Base-by-base conservation (phyloP, 169 alveolate genomes). In the Babesia sp. region DNA sequence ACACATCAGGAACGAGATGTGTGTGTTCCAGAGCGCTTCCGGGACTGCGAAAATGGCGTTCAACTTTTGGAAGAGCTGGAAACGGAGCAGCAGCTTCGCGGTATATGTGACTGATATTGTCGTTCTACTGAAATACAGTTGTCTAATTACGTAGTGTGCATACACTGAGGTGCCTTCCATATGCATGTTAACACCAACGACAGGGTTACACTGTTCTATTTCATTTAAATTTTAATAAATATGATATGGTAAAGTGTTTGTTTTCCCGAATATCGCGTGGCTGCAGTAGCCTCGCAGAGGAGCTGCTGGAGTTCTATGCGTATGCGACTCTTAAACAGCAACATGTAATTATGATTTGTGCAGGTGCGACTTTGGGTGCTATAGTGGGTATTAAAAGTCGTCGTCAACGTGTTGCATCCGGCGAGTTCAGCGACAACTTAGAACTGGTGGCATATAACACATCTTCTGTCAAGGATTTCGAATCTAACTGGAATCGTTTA, bases 381-480 rank as follows among this genome's bases (percentile, higher is more conserved):
- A 60, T 85, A 36, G 75, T 73, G 28, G 93, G 93, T 24, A 63
- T 37, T 18, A 45, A 54, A 14, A 70, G 48, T 46, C 76, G 83
- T 41, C 44, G 53, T 11, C 59, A 75, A 24, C 69, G 90, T 22
- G 68, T 71, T 18, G 85, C 69, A 20, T 67, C 72, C 37, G 90
- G 90, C 48, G 93, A 88, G n/a, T 74, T 89, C 68, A 82, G 89
- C 74, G 87, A 80, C 18, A 86, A 89, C 63, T 54, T 84, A 48
- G 88, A 81, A 44, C 64, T 89, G 20, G 90, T 69, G 37, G 91
- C 80, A 24, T 89, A 80, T 50, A 75, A 60, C 39, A 85, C 83
- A 14, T 61, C 69, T 28, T 70, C 83, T 31, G 82, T 77, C 45
- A 41, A 39, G 24, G 42, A 64, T 11, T 88, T 88, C 53, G 93